Evolutionary conservation across 768 basidiomycete genomes (phyloP).

Genomic region (Xanthoconium purpureum): DNA sequence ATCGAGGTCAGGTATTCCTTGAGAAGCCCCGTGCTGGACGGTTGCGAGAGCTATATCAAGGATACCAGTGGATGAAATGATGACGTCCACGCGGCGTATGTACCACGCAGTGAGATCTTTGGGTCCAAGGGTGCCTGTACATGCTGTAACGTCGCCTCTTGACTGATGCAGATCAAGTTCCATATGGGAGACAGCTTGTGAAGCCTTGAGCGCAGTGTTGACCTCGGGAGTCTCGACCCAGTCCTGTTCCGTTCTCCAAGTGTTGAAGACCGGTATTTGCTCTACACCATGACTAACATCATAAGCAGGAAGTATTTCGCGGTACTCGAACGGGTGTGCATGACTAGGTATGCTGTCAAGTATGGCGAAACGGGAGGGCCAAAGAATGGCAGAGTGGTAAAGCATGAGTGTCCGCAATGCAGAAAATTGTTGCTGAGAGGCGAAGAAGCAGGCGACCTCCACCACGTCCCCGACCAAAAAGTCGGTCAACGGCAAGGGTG

Average conservation of each 20-base stretch:
- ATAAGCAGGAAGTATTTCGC: constrained; percentile 59
- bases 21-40: constrained; percentile 83
- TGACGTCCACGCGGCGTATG: constrained; percentile 52
- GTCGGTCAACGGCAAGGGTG: constrained; percentile 51
- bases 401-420: constrained; percentile 57
- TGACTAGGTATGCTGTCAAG: constrained; percentile 76
- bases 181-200: constrained; percentile 15
- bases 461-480: constrained; percentile 64
- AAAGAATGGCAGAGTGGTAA: constrained; percentile 56
- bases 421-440: constrained; percentile 55
- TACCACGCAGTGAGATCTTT: constrained; percentile 72
- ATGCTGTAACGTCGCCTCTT: constrained; percentile 2
- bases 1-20: constrained; percentile 74
- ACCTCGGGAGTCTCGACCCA: constrained; percentile 54
- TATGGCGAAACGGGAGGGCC: constrained; percentile 67
- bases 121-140: constrained; percentile 11
- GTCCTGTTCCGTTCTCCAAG: constrained; percentile 56
- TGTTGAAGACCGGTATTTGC: constrained; percentile 23
- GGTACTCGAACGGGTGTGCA: constrained; percentile 58
- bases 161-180: constrained; percentile 13
- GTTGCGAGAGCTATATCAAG: constrained; percentile 75
- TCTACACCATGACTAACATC: constrained; percentile 51
- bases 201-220: constrained; percentile 38
- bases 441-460: constrained; percentile 60
- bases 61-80: constrained; percentile 69